Conservation (phyloP, 2,329 filamentous ascomycete genomes). For the Catunica adiposa region DNA sequence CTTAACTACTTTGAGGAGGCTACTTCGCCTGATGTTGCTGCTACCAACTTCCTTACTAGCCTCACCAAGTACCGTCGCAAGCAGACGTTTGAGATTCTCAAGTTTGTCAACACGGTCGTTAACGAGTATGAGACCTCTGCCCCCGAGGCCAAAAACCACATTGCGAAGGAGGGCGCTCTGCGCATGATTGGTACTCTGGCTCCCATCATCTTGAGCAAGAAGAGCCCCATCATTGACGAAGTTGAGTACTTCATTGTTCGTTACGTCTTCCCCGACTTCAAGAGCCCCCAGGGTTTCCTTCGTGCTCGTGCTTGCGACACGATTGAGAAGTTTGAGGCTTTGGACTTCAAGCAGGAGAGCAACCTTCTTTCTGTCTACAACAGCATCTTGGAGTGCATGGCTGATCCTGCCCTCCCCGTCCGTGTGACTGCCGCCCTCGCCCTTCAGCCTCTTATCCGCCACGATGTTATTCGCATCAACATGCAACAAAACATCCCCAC, state of each 20-base stretch:
- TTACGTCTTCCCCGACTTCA: slow-evolving; percentile 96
- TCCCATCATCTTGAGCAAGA: slow-evolving; percentile 89
- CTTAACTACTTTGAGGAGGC: slow-evolving; percentile 97
- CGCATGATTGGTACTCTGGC: slow-evolving; percentile 94
- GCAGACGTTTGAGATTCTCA: slow-evolving; percentile 86
- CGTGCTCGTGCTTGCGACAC: slow-evolving; percentile 92
- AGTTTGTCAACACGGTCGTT: slow-evolving; percentile 88
- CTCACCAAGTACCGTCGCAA: slow-evolving; percentile 89
- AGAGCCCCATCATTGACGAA: slow-evolving; percentile 93
- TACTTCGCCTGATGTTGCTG: slow-evolving; percentile 83
- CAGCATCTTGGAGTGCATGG: slow-evolving; percentile 94
- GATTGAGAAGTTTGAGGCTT: slow-evolving; percentile 91
- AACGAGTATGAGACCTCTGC: slow-evolving; percentile 77
- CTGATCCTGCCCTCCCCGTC: slow-evolving; percentile 81
- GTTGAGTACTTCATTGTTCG: slow-evolving; percentile 97
- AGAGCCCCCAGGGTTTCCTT: slow-evolving; percentile 78
- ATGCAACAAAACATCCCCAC: slow-evolving; percentile 98
- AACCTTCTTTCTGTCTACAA: slow-evolving; percentile 94
- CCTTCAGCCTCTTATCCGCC: slow-evolving; percentile 84
- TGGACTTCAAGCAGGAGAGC: slow-evolving; percentile 91
- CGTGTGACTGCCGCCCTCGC: slow-evolving; percentile 87
- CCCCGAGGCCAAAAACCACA: slow-evolving; percentile 78
- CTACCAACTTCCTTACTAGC: slow-evolving; percentile 89
- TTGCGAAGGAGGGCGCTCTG: slow-evolving; percentile 90
- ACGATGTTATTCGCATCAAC: slow-evolving; percentile 81